Conservation (phyloP, 2,329 filamentous ascomycete genomes). For the Penicillium rolfsii region DNA sequence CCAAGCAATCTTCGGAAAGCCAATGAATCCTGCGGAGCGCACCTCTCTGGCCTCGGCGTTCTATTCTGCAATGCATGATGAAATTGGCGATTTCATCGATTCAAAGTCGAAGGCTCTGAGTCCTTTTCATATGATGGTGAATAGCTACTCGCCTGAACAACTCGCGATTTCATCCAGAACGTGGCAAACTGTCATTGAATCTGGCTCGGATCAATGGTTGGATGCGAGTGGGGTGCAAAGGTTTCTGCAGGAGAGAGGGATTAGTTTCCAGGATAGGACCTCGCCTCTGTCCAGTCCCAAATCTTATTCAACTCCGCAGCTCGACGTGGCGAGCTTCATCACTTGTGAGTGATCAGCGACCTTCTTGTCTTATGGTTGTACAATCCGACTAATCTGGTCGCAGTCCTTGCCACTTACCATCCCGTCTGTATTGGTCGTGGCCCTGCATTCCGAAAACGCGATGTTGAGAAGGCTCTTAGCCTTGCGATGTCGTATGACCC, state of each 20-base stretch:
- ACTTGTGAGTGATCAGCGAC: constrained; percentile 21
- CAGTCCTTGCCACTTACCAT: constrained; percentile 20
- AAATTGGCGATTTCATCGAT: constrained; percentile 21
- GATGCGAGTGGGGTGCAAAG: constrained; percentile 31
- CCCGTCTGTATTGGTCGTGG: constrained; percentile 30
- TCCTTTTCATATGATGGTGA: constrained; percentile 13
- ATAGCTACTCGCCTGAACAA: constrained; percentile 16
- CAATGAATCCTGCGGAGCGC: constrained; percentile 17
- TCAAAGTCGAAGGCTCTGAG: constrained; percentile 22
- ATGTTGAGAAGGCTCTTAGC: constrained; percentile 28
- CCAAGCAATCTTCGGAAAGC: constrained; percentile 21
- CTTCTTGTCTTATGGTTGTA: neutral
- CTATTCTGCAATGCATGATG: constrained; percentile 20
- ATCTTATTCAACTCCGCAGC: constrained; percentile 9
- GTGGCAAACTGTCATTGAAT: constrained; percentile 24
- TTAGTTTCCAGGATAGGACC: constrained; percentile 16
- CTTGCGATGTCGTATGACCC: constrained; percentile 21
- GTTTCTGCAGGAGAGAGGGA: constrained; percentile 24
- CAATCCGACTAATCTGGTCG: neutral
- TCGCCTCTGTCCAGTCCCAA: constrained; percentile 13
- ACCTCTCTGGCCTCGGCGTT: constrained; percentile 22
- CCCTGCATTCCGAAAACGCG: constrained; percentile 27
- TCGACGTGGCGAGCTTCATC: constrained; percentile 23
- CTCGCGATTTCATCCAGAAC: constrained; percentile 17
- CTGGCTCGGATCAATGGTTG: constrained; percentile 25